Evolutionary conservation across 2,329 filamentous ascomycete species (phyloP), one percentile per base, ranked within the genome.

Genomic region (Monilinia polystroma): DNA sequence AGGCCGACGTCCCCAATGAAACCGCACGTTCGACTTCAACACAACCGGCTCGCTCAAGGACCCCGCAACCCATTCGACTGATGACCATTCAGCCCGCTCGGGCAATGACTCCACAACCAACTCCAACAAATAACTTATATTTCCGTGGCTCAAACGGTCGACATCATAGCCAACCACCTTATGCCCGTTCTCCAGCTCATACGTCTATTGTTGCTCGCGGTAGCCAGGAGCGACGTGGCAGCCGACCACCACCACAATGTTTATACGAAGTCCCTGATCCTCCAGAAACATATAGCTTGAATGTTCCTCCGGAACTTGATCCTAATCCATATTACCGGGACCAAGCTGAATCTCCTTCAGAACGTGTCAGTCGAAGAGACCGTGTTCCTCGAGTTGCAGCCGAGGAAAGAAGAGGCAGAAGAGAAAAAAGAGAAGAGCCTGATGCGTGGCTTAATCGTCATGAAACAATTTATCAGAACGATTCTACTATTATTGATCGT

Each of bases 291-390:
- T 62, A 51, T 6, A 18, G 47, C 38, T 10, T 62, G n/a, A 18
- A 51, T 51, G 14, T 51, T 4, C 58, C 58, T 26, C 45, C 58
- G 35, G 45, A 62, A 7, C 32, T 51, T 4, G 58, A 62, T 29
- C 32, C 58, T 18, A 62, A 62, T 51, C 58, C 58, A 62, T 62
- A 62, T 51, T 62, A 62, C 32, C 45, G 58, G n/a, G 45, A 20
- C 14, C 45, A 62, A 51, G 47, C 32, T 7, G 8, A 32, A 16
- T 26, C 29, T 32, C 58, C 58, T 38, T 49, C 45, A 38, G 45
- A 52, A 41, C 58, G 45, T 51, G n/a, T 35, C 23, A 14, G 20
- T 49, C 45, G 32, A 38, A 62, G 45, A 23, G 58, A 51, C 3
- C 47, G 58, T 18, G 16, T 62, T 41, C n/a, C 58, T 51, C 45